Conservation (phyloP, 2,329 filamentous ascomycete genomes). For the Ceratocystis lukuohia region DNA sequence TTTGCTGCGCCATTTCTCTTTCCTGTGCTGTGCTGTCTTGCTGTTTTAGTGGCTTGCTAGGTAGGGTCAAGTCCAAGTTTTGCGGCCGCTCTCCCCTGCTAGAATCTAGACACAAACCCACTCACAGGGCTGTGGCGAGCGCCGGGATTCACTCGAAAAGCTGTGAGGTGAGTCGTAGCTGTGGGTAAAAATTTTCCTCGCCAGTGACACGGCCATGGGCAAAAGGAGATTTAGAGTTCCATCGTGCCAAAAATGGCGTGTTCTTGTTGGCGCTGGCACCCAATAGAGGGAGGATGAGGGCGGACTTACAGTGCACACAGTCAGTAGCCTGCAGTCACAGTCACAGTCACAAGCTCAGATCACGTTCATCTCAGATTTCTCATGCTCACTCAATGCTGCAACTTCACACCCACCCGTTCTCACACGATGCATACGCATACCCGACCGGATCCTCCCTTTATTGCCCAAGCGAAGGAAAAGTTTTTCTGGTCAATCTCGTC, state of each 20-base stretch:
- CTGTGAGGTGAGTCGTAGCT: no score
- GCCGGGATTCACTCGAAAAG: background rate
- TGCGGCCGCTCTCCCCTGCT: no score
- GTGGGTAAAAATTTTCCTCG: no score
- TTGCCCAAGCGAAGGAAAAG: background rate
- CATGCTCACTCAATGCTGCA: background rate
- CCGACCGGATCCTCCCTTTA: background rate
- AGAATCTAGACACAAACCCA: no score
- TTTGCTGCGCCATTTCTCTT: background rate
- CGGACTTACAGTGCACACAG: no score
- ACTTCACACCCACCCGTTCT: background rate
- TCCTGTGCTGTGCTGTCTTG: background rate
- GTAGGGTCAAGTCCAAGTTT: no score
- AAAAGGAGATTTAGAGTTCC: background rate
- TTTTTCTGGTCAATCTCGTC: background rate
- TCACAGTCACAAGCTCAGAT: no score
- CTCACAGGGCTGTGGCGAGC: background rate
- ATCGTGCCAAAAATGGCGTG: background rate
- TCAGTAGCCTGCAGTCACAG: no score
- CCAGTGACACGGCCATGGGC: no score
- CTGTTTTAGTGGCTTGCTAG: background rate
- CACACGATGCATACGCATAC: background rate
- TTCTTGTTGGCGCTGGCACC: background rate
- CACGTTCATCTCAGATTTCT: no score
- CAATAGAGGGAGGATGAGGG: no score